These are phyloP conservation scores for Rhododendron ovatum DNA, from an alignment of 148 eudicot genomes.

Conservation along the genomic window DNA sequence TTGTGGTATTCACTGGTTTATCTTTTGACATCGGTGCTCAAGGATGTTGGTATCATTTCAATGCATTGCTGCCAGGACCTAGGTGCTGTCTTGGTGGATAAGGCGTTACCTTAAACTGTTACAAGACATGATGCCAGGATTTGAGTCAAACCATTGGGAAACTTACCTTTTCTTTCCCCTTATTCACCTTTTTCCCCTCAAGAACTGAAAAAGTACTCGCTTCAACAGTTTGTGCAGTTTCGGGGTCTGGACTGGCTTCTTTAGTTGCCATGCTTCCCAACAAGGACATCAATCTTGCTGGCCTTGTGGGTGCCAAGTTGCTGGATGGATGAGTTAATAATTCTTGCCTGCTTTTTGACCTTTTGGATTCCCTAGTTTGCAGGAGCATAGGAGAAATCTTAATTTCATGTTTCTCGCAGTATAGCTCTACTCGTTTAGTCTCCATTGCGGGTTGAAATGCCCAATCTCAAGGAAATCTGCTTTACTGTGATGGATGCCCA, in stretches of 20 bases:
- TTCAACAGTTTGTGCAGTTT: background rate
- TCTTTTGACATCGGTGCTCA: background rate
- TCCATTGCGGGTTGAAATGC: background rate
- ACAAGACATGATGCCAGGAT: background rate
- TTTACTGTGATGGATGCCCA: too few relatives aligned
- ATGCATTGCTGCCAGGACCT: background rate
- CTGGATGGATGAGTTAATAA: background rate
- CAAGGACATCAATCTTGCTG: background rate
- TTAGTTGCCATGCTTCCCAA: background rate
- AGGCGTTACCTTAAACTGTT: background rate
- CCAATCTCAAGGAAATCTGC: too few relatives aligned
- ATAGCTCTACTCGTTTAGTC: background rate
- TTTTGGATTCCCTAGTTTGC: background rate
- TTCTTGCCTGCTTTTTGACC: background rate
- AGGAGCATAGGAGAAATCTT: background rate
- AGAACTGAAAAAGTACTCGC: too few relatives aligned
- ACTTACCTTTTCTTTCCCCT: background rate
- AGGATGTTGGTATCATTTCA: background rate
- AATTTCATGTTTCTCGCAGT: background rate
- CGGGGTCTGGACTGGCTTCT: background rate
- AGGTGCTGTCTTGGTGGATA: background rate
- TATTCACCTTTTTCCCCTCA: background rate
- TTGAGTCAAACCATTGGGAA: too few relatives aligned
- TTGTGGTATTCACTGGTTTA: background rate
- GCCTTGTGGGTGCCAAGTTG: background rate